Evolutionary conservation across 2,329 filamentous ascomycete genomes (phyloP).

Genomic region (Fusarium sp.): DNA sequence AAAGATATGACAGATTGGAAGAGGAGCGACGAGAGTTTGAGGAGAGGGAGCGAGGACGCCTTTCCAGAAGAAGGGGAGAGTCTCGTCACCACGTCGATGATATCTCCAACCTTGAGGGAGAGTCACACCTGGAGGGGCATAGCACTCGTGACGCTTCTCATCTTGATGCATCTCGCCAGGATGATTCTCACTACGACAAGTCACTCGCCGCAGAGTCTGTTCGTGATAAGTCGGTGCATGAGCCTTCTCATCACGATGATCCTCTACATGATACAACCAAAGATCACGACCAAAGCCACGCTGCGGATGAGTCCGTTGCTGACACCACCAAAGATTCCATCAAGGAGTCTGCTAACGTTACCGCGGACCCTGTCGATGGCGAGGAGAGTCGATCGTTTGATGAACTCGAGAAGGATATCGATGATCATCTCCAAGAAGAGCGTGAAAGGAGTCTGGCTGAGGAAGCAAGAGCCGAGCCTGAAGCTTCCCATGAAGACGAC

Average conservation of each 20-base stretch:
- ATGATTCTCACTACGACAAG: slow-evolving; percentile 14
- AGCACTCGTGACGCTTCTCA: background rate
- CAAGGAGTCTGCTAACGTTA: slow-evolving; percentile 9
- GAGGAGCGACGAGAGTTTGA: slow-evolving; percentile 46
- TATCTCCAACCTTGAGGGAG: slow-evolving; percentile 19
- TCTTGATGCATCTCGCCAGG: slow-evolving; percentile 8
- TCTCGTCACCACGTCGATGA: slow-evolving; percentile 18
- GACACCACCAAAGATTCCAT: slow-evolving; percentile 16
- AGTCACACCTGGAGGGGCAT: slow-evolving; percentile 20
- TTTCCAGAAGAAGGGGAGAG: slow-evolving; percentile 31
- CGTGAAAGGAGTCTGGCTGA: slow-evolving; percentile 35
- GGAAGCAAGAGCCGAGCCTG: slow-evolving; percentile 18
- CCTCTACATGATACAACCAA: too few species aligned
- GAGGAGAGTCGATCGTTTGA: slow-evolving; percentile 35
- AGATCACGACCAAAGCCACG: too few species aligned
- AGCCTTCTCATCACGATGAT: slow-evolving; percentile 12
- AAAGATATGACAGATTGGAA: slow-evolving; percentile 47
- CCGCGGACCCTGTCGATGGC: slow-evolving; percentile 2
- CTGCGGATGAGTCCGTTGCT: slow-evolving; percentile 5
- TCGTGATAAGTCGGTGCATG: slow-evolving; percentile 11
- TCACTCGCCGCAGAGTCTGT: slow-evolving; percentile 23
- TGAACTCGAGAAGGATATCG: slow-evolving; percentile 39
- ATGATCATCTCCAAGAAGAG: slow-evolving; percentile 41
- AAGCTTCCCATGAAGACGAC: slow-evolving; percentile 37
- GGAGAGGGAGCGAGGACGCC: slow-evolving; percentile 46